Percentiles rank a stretch among this genome's conserved stretches.
Evolutionary conservation across 2,329 filamentous ascomycete genomes (phyloP).

Genomic region (Aspergillus tubingensis): DNA sequence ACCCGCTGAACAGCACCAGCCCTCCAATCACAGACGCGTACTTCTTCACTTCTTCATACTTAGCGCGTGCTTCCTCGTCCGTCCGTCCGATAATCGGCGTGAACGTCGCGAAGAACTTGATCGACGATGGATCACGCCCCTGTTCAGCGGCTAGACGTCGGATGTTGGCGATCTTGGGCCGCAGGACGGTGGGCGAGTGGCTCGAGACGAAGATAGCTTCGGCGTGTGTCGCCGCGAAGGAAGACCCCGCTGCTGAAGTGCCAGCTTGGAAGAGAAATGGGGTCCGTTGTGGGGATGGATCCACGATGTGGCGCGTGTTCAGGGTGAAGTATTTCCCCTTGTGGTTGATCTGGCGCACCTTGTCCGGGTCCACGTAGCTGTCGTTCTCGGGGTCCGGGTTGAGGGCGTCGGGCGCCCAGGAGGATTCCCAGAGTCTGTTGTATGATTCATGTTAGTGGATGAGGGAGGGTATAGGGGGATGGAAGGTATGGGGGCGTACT

Average conservation of each 20-base stretch:
- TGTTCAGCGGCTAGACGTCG: constrained; percentile 52
- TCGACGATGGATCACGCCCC: constrained; percentile 57
- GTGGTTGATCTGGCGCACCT: constrained; percentile 63
- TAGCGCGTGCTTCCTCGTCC: constrained; percentile 56
- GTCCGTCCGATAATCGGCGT: constrained; percentile 54
- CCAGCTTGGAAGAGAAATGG: constrained; percentile 63
- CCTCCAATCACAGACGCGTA: constrained; percentile 58
- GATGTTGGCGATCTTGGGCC: constrained; percentile 56
- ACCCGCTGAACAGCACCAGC: constrained; percentile 58
- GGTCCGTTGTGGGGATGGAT: constrained; percentile 59
- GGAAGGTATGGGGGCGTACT: constrained; percentile 40
- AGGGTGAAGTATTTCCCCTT: constrained; percentile 57
- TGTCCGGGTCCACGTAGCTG: constrained; percentile 59
- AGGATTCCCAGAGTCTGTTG: constrained; percentile 55
- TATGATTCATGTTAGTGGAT: background rate
- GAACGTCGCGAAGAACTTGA: constrained; percentile 59
- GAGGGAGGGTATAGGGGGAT: background rate
- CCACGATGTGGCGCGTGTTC: constrained; percentile 51
- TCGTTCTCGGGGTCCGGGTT: constrained; percentile 56
- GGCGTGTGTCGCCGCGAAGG: constrained; percentile 60
- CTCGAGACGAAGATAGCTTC: constrained; percentile 63
- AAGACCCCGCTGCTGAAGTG: constrained; percentile 58
- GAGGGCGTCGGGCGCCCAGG: constrained; percentile 61
- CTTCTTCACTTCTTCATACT: constrained; percentile 54
- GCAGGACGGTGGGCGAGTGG: constrained; percentile 53